These are phyloP conservation scores for Flaveria trinervia DNA, from an alignment of 129 eudicot genomes.

Conservation along the genomic window DNA sequence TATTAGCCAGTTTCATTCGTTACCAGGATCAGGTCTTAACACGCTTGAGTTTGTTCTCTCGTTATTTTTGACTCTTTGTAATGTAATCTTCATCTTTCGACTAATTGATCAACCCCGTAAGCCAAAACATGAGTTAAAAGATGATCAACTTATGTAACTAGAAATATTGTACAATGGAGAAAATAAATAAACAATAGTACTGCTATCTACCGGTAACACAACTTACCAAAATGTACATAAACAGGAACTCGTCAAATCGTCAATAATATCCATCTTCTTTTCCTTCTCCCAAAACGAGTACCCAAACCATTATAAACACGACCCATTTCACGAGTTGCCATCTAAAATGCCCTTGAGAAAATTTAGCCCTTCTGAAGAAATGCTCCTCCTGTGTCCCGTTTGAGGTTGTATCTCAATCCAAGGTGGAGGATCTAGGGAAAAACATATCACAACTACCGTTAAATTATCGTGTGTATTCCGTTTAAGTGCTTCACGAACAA, in stretches of 20 bases:
- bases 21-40: background rate
- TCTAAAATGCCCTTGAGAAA: slow-evolving; percentile 66
- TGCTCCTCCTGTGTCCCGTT: slow-evolving; percentile 56
- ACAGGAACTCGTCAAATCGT: too few relatives aligned
- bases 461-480: slow-evolving; percentile 71
- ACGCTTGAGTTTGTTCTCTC: background rate
- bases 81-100: background rate
- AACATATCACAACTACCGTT: slow-evolving; percentile 73
- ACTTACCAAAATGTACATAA: slow-evolving; percentile 38
- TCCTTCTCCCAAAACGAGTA: slow-evolving; percentile 6
- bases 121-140: background rate
- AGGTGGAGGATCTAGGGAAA: slow-evolving; percentile 82
- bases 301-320: slow-evolving; percentile 29
- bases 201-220: slow-evolving; percentile 28
- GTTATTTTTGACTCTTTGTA: too few relatives aligned
- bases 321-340: slow-evolving; percentile 38
- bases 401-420: slow-evolving; percentile 59
- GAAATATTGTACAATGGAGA: slow-evolving; percentile 33
- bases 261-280: too few relatives aligned
- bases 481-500: slow-evolving; percentile 78
- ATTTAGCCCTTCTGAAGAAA: slow-evolving; percentile 76
- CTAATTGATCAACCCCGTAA: background rate
- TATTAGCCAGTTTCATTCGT: background rate
- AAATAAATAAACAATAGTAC: slow-evolving; percentile 32
- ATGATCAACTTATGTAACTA: slow-evolving; percentile 11